Evolutionary conservation across 106 monocot species (phyloP).

Genomic region (Dactylorhiza incarnata): DNA sequence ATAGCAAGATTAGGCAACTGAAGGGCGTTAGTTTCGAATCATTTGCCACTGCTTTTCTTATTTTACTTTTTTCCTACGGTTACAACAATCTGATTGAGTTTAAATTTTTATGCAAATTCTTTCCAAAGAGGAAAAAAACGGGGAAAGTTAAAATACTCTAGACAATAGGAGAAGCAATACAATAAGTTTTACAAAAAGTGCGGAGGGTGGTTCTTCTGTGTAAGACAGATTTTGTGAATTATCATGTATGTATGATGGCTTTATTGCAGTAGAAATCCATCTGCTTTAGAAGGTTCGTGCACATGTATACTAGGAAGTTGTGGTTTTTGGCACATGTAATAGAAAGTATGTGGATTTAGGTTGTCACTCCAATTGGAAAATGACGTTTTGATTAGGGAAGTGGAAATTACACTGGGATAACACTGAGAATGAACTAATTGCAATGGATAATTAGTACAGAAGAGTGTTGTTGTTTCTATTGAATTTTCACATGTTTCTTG

Average conservation of each 20-base stretch:
- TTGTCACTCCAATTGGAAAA: not conserved
- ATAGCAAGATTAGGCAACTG: slow-evolving; percentile 34
- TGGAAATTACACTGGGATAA: not conserved
- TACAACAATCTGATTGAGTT: not conserved
- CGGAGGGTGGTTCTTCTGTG: not conserved
- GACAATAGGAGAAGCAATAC: not conserved
- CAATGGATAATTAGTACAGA: not conserved
- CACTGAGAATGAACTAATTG: not conserved
- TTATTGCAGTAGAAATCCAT: not conserved
- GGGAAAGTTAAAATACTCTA: not conserved
- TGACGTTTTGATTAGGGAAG: not conserved
- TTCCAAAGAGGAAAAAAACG: not conserved
- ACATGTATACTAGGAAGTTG: not conserved
- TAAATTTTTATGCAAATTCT: not conserved
- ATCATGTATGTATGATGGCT: not conserved
- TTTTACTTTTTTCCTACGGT: not conserved
- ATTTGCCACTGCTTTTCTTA: not conserved
- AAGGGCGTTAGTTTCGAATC: slow-evolving; percentile 44
- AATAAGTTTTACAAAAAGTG: not conserved
- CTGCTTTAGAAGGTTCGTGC: not conserved
- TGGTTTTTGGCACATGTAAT: not conserved
- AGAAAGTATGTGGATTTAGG: not conserved
- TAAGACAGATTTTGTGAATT: not conserved
- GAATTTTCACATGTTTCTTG: not conserved
- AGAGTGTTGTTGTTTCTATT: not conserved